A percentile compares a stretch with the other conserved stretches of the same genome.
phyloP scores from a whole-genome alignment of 73 alveolate genomes.

The Paramecium octaurelia region DNA sequence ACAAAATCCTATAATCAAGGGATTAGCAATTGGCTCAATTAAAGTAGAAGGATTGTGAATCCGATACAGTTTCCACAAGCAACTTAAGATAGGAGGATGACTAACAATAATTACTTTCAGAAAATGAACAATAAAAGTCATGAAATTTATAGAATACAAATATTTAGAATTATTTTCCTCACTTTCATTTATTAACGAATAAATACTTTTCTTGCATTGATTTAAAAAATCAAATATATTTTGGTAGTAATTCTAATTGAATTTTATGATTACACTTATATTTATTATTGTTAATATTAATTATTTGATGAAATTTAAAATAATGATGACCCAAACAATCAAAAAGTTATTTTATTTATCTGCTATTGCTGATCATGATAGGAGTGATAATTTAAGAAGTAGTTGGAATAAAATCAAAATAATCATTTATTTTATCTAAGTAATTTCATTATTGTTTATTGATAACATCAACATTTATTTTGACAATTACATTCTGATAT shows the following conservation, averaged over 20 bases:
- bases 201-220: background rate
- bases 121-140: background rate
- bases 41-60: background rate
- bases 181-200: background rate
- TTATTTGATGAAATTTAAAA: background rate
- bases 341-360: background rate
- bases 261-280: background rate
- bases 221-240: background rate
- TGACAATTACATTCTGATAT: background rate
- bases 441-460: background rate
- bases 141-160: background rate
- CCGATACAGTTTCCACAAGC: background rate
- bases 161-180: background rate
- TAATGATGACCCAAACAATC: background rate
- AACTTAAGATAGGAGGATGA: slow-evolving; percentile 2
- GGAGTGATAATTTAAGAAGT: background rate
- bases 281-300: background rate
- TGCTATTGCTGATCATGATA: background rate
- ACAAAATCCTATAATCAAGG: background rate
- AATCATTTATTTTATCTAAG: background rate
- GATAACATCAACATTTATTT: background rate
- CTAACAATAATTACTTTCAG: background rate
- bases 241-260: background rate
- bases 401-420: background rate
- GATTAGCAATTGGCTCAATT: background rate